A percentile compares a stretch with the other conserved stretches of the same genome.
These are phyloP conservation scores for Neurospora tetrasperma DNA, from an alignment of 495 filamentous ascomycete genomes.

Conservation along the genomic window DNA sequence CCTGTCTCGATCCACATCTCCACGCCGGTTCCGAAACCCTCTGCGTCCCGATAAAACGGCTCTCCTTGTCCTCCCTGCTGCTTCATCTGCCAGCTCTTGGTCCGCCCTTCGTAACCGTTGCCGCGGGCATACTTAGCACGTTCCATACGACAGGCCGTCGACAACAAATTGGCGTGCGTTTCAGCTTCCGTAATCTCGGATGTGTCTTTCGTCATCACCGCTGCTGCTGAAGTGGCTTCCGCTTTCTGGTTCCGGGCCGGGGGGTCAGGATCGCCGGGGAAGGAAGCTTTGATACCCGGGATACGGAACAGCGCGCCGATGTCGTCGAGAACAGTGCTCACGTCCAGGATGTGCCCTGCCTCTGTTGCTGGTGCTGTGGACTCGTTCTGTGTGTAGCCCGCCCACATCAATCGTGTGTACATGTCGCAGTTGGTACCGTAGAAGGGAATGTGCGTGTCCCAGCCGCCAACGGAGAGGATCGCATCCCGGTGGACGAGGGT, in stretches of 20 bases:
- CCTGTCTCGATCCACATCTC: slow-evolving; percentile 41
- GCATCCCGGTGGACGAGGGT: slow-evolving; percentile 45
- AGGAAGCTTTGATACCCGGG: slow-evolving; percentile 14
- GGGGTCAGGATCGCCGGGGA: slow-evolving; percentile 20
- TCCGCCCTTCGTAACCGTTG: slow-evolving; percentile 24
- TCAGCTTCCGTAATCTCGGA: slow-evolving; percentile 13
- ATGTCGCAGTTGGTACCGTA: slow-evolving; percentile 40
- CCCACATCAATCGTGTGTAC: slow-evolving; percentile 45
- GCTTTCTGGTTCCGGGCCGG: too few species aligned
- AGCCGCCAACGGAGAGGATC: slow-evolving; percentile 43
- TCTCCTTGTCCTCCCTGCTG: slow-evolving; percentile 48
- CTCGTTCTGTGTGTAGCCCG: slow-evolving; percentile 37
- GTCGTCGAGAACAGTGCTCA: slow-evolving; percentile 35
- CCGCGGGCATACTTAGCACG: slow-evolving; percentile 21
- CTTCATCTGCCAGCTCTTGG: slow-evolving; percentile 38
- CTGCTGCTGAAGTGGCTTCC: too few species aligned
- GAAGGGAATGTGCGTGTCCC: slow-evolving; percentile 53
- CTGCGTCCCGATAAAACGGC: slow-evolving; percentile 44
- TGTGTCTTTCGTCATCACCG: neutral
- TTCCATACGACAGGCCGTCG: slow-evolving; percentile 26
- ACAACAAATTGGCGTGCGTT: slow-evolving; percentile 26
- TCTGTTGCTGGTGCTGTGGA: slow-evolving; percentile 9
- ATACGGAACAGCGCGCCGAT: slow-evolving; percentile 35
- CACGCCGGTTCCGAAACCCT: slow-evolving; percentile 42
- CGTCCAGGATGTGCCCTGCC: slow-evolving; percentile 41